These are phyloP conservation scores for Zopfia rhizophila DNA, from an alignment of 2,329 filamentous ascomycete genomes.

Conservation along the genomic window DNA sequence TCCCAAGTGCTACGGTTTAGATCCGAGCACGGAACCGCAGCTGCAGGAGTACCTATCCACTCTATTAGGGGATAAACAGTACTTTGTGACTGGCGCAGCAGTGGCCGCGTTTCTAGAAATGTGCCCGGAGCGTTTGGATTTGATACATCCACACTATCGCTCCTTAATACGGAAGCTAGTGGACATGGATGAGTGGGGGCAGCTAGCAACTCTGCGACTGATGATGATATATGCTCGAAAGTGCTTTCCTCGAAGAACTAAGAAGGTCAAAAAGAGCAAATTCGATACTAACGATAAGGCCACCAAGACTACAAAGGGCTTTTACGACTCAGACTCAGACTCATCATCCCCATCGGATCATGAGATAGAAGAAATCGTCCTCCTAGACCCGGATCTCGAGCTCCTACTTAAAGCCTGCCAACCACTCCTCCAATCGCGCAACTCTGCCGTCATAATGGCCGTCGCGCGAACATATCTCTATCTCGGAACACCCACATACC, in stretches of 20 bases:
- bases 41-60: constrained; percentile 82
- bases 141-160: constrained; percentile 92
- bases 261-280: constrained; percentile 63
- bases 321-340: constrained; percentile 73
- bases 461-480: constrained; percentile 87
- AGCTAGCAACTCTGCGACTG: constrained; percentile 82
- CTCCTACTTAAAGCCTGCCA: constrained; percentile 82
- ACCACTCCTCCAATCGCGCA: constrained; percentile 90
- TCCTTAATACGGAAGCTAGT: constrained; percentile 87
- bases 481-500: constrained; percentile 81
- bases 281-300: constrained; percentile 44
- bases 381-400: constrained; percentile 83
- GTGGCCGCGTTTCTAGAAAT: constrained; percentile 89
- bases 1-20: constrained; percentile 93
- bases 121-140: constrained; percentile 85
- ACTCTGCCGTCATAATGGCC: constrained; percentile 89
- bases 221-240: constrained; percentile 86
- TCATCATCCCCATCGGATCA: constrained; percentile 58
- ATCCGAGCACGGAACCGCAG: constrained; percentile 85
- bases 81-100: constrained; percentile 95
- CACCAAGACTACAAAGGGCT: constrained; percentile 68
- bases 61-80: constrained; percentile 89
- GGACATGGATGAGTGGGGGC: constrained; percentile 99
- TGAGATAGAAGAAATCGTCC: constrained; percentile 65
- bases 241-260: constrained; percentile 81